Evolutionary conservation across 768 basidiomycete species (phyloP).

Genomic region (Candolleomyces efflorescens): DNA sequence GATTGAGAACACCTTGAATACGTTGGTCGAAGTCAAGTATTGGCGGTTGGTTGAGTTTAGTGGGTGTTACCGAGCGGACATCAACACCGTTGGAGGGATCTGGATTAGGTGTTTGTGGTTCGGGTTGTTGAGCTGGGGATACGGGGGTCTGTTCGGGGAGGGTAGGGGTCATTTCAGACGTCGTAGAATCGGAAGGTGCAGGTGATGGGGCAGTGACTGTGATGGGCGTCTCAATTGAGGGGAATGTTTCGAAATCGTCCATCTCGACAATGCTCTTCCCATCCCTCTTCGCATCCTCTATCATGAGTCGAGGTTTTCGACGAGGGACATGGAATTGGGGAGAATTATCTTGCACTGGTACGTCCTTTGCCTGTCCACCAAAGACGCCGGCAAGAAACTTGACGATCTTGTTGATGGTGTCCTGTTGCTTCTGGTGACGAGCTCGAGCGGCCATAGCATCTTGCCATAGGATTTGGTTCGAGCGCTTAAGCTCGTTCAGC

Average conservation of each 20-base stretch:
- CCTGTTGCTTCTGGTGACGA: constrained; percentile 88
- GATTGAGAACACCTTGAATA: constrained; percentile 47
- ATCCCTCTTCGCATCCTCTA: constrained; percentile 49
- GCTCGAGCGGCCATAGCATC: constrained; percentile 77
- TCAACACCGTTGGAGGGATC: constrained; percentile 12
- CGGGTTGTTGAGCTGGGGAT: constrained; percentile 4
- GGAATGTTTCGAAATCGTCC: constrained; percentile 16
- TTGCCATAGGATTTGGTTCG: constrained; percentile 90
- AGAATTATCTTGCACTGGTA: constrained; percentile 12
- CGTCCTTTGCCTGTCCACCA: constrained; percentile 41
- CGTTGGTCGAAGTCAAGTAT: constrained; percentile 36
- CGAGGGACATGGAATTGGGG: constrained; percentile 45
- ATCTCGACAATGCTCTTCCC: constrained; percentile 26
- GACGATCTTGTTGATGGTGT: constrained; percentile 93
- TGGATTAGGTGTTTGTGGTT: neutral
- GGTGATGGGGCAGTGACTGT: constrained; percentile 29
- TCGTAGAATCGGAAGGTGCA: constrained; percentile 25
- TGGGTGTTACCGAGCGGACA: constrained; percentile 19
- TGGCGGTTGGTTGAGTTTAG: constrained; percentile 14
- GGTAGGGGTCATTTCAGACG: neutral
- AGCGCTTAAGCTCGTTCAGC: constrained; percentile 80
- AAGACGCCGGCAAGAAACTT: constrained; percentile 94
- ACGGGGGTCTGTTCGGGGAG: constrained; percentile 2
- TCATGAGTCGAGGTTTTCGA: constrained; percentile 58
- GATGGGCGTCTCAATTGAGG: constrained; percentile 41